phyloP scores from a whole-genome alignment of 169 alveolate species.

The Besnoitia besnoiti region DNA sequence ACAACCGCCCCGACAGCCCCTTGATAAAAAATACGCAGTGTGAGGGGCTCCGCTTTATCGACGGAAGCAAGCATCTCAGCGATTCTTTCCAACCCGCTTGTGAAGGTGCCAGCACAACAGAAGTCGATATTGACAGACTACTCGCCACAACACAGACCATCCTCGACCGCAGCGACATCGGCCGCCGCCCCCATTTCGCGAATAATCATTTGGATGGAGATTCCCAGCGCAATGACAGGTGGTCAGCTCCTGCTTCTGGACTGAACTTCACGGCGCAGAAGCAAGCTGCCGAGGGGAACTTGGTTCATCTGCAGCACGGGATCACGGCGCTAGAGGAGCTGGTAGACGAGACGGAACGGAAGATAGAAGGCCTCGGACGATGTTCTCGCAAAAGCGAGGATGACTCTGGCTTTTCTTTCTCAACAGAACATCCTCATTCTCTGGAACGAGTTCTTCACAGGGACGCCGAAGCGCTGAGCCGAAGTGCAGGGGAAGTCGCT shows the following conservation, averaged over 20 bases:
- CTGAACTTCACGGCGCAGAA: background rate
- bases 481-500: background rate
- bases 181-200: background rate
- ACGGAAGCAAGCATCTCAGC: background rate
- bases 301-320: background rate
- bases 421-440: background rate
- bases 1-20: background rate
- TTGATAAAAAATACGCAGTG: background rate
- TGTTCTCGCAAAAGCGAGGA: background rate
- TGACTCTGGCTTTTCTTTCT: background rate
- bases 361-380: background rate
- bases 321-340: background rate
- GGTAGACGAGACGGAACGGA: background rate
- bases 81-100: background rate
- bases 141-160: background rate
- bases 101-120: background rate
- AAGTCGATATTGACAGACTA: background rate
- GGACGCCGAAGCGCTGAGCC: background rate
- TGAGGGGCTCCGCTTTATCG: background rate
- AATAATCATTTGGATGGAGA: background rate
- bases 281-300: background rate
- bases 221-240: too few species aligned
- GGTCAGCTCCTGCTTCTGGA: background rate
- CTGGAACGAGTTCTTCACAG: background rate
- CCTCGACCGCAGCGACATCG: background rate